phyloP scores from a whole-genome alignment of 2,329 filamentous ascomycete species.

The Colletotrichum cordylinicola region DNA sequence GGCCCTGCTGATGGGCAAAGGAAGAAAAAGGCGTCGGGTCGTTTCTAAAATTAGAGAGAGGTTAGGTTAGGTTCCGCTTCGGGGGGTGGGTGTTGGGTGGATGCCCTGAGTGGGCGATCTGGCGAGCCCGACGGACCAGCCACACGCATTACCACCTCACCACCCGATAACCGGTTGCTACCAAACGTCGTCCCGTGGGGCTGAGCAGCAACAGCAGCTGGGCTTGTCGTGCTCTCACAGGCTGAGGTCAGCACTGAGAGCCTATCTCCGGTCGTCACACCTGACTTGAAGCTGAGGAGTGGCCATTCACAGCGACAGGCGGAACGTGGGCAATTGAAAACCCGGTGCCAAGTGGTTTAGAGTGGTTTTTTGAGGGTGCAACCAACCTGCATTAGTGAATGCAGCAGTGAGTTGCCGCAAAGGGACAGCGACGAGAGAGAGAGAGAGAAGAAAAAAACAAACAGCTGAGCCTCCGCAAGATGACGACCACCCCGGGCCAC shows the following conservation, averaged over 20 bases:
- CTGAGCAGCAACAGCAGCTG: background rate
- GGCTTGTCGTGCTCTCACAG: background rate
- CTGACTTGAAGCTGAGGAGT: background rate
- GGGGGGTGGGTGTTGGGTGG: background rate
- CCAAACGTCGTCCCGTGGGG: background rate
- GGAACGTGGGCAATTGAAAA: constrained; percentile 6
- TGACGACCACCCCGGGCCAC: constrained; percentile 11
- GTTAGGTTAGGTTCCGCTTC: background rate
- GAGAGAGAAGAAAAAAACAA: background rate
- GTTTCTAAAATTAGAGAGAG: constrained; percentile 14
- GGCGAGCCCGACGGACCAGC: constrained; percentile 10
- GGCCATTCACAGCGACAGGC: background rate
- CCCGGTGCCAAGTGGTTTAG: background rate
- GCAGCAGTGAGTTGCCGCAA: background rate
- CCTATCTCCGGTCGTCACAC: background rate
- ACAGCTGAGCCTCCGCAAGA: constrained; percentile 20
- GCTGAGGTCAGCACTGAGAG: background rate
- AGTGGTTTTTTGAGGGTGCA: background rate
- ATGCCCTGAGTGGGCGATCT: constrained; percentile 6
- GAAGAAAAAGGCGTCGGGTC: background rate
- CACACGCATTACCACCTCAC: constrained; percentile 9
- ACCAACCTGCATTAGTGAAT: background rate
- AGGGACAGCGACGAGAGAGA: background rate
- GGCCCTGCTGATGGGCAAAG: background rate
- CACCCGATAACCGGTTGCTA: constrained; percentile 10